Percentiles rank a stretch among this genome's conserved stretches.
Conservation (phyloP, 768 basidiomycete species). For the Tephrocybe sp. region DNA sequence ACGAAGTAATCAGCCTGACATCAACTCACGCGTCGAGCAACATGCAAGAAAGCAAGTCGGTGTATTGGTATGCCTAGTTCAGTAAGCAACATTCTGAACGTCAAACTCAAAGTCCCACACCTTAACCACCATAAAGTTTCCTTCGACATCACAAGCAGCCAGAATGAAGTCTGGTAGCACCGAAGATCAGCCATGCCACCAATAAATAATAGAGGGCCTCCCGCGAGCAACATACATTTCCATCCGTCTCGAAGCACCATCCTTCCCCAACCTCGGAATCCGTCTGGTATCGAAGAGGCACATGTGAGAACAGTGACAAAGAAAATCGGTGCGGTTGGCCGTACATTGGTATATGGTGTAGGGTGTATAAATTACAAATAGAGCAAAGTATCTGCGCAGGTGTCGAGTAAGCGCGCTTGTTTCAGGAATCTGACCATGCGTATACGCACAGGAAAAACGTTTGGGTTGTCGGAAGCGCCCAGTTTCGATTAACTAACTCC, state of each 20-base stretch:
- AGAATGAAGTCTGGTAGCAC: conserved; percentile 65
- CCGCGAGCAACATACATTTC: conserved; percentile 62
- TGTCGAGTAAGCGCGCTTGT: neutral
- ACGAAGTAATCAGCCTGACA: too few relatives aligned
- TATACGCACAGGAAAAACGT: conserved; percentile 75
- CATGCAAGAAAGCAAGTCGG: conserved; percentile 87
- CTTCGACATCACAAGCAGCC: conserved; percentile 82
- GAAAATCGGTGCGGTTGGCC: conserved; percentile 22
- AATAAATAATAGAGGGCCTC: neutral
- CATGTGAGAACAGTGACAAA: conserved; percentile 3
- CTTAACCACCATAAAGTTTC: conserved; percentile 84
- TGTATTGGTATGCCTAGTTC: conserved; percentile 76
- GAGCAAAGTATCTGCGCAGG: conserved; percentile 65
- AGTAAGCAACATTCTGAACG: neutral
- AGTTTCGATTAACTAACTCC: conserved; percentile 67
- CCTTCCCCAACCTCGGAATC: conserved; percentile 80
- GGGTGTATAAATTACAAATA: conserved; percentile 78
- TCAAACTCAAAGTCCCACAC: conserved; percentile 26
- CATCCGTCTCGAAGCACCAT: conserved; percentile 76
- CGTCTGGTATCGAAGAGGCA: conserved; percentile 52
- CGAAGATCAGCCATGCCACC: neutral
- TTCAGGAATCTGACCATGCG: neutral
- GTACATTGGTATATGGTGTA: conserved; percentile 87
- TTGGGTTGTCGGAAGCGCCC: conserved; percentile 79
- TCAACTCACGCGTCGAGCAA: conserved; percentile 87